Evolutionary conservation across 129 eudicot species (phyloP), one percentile per base, ranked within the genome.

Genomic region (Cynara cardunculus): DNA sequence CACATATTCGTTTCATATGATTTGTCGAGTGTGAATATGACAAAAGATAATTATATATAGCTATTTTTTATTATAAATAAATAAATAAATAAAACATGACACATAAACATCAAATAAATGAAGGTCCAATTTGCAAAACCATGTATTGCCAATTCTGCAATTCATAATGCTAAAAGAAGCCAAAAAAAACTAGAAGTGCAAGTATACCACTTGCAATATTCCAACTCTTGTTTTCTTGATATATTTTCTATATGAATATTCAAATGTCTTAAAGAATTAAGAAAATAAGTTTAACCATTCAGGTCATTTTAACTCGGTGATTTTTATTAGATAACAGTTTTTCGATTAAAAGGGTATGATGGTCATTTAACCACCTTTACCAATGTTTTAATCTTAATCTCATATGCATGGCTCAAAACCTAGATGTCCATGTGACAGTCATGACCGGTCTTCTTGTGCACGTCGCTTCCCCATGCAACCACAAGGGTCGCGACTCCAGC

Each of bases 41-140:
- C 21, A 49, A 16, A 49, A 49, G 0, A 49, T 16, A 49, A 56
- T 56, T n/a, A n/a, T 56, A 56, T 18, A 7, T 6, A 56, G 7
- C 64, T 79, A 14, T 31, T 79, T 46, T 30, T 79, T 79, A 53
- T 7, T 79, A 79, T 79, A 46, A 13, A 70, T 69, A 79, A 6
- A 34, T 34, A 34, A 34, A 11, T 39, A 39, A 39, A 39, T 46
- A 46, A 69, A 53, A 56, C 7, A 18, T 24, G 56, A 72, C 70
- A 35, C 72, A 11, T 59, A 34, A 31, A 59, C 73, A 25, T 11
- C 64, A 39, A 80, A 32, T 3, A 49, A 61, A 71, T 59, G 21
- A 11, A 80, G 78, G 79, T 34, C 71, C 85, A 75, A 61, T 80
- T 75, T 31, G 25, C 76, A 75, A 74, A 12, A 35, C 5, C 25